Evolutionary conservation across 2,329 filamentous ascomycete species (phyloP).

Genomic region (Emergomyces africanus): DNA sequence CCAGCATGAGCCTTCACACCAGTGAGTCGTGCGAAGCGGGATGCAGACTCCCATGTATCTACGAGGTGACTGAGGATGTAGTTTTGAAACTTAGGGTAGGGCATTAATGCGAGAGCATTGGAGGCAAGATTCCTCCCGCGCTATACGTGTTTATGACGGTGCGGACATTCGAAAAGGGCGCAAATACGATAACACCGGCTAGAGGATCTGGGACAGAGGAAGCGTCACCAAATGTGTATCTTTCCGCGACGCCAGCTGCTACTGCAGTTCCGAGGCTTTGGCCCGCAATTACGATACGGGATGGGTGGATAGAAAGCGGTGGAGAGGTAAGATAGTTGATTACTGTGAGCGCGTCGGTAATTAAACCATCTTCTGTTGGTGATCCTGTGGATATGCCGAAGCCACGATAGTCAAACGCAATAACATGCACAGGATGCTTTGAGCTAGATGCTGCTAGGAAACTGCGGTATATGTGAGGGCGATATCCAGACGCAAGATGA

Average conservation of each 20-base stretch:
- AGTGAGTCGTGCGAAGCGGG: conserved; percentile 42
- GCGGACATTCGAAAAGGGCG: conserved; percentile 64
- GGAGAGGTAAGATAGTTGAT: conserved; percentile 48
- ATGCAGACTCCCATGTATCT: conserved; percentile 70
- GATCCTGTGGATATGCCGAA: conserved; percentile 70
- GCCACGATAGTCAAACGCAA: conserved; percentile 85
- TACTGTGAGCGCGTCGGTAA: conserved; percentile 61
- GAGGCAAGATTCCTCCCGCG: conserved; percentile 62
- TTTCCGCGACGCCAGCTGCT: conserved; percentile 58
- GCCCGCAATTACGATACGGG: conserved; percentile 66
- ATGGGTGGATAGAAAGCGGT: conserved; percentile 54
- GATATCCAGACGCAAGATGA: conserved; percentile 64
- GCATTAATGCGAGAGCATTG: conserved; percentile 56
- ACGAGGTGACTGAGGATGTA: conserved; percentile 51
- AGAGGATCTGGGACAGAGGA: conserved; percentile 46
- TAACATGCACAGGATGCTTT: conserved; percentile 53
- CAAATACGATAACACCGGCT: conserved; percentile 65
- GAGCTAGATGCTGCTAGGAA: conserved; percentile 57
- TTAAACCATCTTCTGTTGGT: conserved; percentile 68
- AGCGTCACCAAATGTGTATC: conserved; percentile 44
- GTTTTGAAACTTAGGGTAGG: conserved; percentile 51
- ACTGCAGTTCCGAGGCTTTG: conserved; percentile 86
- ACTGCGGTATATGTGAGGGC: conserved; percentile 65
- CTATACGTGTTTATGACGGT: conserved; percentile 65
- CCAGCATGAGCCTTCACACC: conserved; percentile 17